Conservation (phyloP, 306 rosid species). For the Begonia peltatifolia region DNA sequence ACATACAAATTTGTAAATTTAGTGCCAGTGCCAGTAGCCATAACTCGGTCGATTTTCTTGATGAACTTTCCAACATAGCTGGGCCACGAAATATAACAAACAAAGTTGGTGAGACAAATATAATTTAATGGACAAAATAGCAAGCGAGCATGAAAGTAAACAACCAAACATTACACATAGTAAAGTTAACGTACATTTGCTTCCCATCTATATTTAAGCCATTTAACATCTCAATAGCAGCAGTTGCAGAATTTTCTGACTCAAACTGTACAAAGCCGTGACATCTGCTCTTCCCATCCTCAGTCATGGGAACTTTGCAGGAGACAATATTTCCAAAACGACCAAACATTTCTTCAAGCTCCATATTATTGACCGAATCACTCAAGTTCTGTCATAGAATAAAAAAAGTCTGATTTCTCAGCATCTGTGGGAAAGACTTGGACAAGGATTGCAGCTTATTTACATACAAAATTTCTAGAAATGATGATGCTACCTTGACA, state of each 20-base stretch:
- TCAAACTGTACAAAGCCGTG: constrained; percentile 2
- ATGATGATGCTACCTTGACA: constrained; percentile 45
- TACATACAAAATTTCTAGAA: not conserved
- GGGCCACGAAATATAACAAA: constrained; percentile 8
- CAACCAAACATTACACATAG: not conserved
- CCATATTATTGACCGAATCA: not conserved
- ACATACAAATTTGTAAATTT: constrained; percentile 65
- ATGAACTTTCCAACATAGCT: constrained; percentile 72
- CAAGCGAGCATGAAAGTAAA: not conserved
- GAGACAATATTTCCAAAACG: not conserved
- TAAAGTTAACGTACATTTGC: not conserved
- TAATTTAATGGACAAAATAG: not conserved
- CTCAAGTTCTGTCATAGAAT: not conserved
- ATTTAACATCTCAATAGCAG: not conserved
- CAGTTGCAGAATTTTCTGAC: not conserved
- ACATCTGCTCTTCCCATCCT: not conserved
- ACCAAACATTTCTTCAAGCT: not conserved
- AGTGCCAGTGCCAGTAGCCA: constrained; percentile 30
- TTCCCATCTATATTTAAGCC: not conserved
- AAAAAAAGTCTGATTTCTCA: not conserved
- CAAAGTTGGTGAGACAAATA: too few relatives aligned
- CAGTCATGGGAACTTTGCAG: not conserved
- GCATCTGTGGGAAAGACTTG: not conserved
- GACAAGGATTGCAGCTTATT: not conserved
- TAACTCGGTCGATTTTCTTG: constrained; percentile 44